Evolutionary conservation across 768 basidiomycete genomes (phyloP).

Genomic region (Collybiopsis luxurians): DNA sequence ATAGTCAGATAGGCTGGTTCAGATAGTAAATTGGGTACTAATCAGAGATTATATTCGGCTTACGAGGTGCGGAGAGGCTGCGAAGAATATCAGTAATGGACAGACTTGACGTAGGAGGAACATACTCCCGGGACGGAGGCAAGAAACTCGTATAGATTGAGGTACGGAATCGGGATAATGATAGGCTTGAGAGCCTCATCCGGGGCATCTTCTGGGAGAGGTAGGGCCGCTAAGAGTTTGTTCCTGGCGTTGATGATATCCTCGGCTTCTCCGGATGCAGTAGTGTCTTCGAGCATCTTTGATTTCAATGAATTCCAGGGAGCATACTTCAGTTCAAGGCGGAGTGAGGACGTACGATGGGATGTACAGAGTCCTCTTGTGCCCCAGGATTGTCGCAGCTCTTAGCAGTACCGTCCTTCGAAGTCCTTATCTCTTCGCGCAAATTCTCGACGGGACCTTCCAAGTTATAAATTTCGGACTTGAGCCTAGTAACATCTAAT

Average conservation of each 20-base stretch:
- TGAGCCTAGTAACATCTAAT: constrained; percentile 25
- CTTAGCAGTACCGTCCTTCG: constrained; percentile 20
- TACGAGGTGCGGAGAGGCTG: constrained; percentile 61
- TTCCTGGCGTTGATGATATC: constrained; percentile 54
- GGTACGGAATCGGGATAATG: constrained; percentile 55
- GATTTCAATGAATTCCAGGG: neutral
- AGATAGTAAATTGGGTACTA: neutral
- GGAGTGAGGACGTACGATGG: neutral
- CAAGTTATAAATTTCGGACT: constrained; percentile 36
- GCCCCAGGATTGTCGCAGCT: neutral
- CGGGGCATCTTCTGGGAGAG: constrained; percentile 61
- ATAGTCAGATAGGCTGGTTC: constrained; percentile 58
- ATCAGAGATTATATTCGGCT: constrained; percentile 18
- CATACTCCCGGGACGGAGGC: constrained; percentile 16
- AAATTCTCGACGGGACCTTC: constrained; percentile 37
- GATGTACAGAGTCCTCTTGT: neutral
- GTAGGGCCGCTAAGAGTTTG: constrained; percentile 53
- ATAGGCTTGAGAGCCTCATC: constrained; percentile 69
- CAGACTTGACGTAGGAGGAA: neutral
- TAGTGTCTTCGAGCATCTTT: constrained; percentile 8
- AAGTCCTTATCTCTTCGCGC: constrained; percentile 29
- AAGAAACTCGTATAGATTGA: constrained; percentile 67
- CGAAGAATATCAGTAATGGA: neutral
- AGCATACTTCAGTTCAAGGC: neutral
- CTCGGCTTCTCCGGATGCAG: constrained; percentile 33